Base-by-base conservation (phyloP, 345 rosid species). In the Geranium rotundifolium region DNA sequence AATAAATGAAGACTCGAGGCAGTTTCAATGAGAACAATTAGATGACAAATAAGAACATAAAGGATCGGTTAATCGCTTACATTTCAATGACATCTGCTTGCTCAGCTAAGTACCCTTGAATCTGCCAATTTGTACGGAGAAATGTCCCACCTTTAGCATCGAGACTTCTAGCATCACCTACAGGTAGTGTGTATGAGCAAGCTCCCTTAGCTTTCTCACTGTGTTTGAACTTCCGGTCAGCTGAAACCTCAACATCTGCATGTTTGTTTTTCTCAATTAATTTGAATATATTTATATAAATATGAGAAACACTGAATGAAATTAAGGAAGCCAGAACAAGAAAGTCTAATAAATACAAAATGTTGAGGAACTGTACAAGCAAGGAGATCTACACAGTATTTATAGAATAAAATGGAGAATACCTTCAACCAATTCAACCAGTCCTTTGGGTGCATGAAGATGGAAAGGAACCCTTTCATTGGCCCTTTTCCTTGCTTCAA, bases 1-100 rank as follows among this genome's bases (percentile, higher is more conserved):
- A 62, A 34, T 19, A 23, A 57, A 27, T 23, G 7, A 19, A 55
- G 8, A 57, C 65, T 63, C 50, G 63, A 27, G 54, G 19, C 52
- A 65, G 14, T 37, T 34, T 56, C 23, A n/a, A 61, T 34, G 54
- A 27, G 6, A 63, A 62, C 8, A 63, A 20, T 56, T 56, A 71
- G 57, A 23, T 18, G 37, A 29, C 37, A 46, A 50, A 52, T 56
- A 52, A 46, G 59, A 17, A 60, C 54, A 58, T 27, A 58, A 57
- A 54, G 8, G 64, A 1, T 9, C 59, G 54, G 10, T 18, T 34
- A 31, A 41, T 65, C 31, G 57, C 72, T 69, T 79, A 88, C 99
- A 76, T 88, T 83, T 93, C 96, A 70, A 88, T 82, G 62, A 85
- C 85, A 71, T 90, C 90, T 57, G 95, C 90, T 76, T 90, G 95